Percentiles rank a stretch among this genome's conserved stretches.
Evolutionary conservation across 345 rosid species (phyloP).

Genomic region (Euphorbia lathyris): DNA sequence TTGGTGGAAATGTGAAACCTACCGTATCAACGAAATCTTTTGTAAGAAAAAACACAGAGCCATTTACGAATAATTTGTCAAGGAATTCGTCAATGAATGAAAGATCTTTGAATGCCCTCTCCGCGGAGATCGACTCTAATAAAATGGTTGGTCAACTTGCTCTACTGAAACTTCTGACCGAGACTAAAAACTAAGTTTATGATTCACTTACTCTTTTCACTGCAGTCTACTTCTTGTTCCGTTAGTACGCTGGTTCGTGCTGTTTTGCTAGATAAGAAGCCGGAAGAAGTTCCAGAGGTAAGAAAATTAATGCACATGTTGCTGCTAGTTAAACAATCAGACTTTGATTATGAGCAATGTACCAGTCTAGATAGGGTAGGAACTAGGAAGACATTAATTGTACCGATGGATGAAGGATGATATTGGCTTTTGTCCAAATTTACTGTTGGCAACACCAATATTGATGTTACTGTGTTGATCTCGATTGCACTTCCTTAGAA

Average conservation of each 20-base stretch:
- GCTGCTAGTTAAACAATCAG: neutral
- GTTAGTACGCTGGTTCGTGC: slow-evolving; percentile 73
- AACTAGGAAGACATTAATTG: neutral
- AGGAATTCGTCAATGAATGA: slow-evolving; percentile 55
- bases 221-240: slow-evolving; percentile 59
- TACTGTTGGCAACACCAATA: neutral
- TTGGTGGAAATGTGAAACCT: slow-evolving; percentile 69
- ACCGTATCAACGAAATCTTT: slow-evolving; percentile 43
- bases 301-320: slow-evolving; percentile 20
- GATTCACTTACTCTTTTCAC: slow-evolving; percentile 6
- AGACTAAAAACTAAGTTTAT: neutral
- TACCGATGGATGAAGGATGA: neutral
- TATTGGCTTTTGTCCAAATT: neutral
- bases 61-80: slow-evolving; percentile 60
- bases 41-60: slow-evolving; percentile 69
- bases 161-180: slow-evolving; percentile 14
- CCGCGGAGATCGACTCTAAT: slow-evolving; percentile 41
- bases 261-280: slow-evolving; percentile 68
- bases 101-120: slow-evolving; percentile 30
- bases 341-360: neutral
- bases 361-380: neutral
- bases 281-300: slow-evolving; percentile 78
- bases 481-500: neutral
- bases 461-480: neutral
- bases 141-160: slow-evolving; percentile 60